phyloP scores from a whole-genome alignment of 2,329 filamentous ascomycete species.

The Xylariaceae sp. region DNA sequence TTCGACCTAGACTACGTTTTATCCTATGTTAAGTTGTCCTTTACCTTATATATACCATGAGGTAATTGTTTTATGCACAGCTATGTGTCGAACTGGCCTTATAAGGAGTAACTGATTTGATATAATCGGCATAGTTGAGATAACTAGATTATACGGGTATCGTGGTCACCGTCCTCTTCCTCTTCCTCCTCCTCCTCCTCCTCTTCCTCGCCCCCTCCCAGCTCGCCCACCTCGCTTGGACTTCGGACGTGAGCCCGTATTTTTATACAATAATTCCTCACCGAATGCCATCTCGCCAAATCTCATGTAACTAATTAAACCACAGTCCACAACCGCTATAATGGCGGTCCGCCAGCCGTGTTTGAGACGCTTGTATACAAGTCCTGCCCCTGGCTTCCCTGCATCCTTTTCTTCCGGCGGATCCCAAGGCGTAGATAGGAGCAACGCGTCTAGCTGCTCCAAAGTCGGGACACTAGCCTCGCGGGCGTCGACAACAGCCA shows the following conservation, averaged over 20 bases:
- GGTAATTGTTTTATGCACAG: too few relatives aligned
- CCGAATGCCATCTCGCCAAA: conserved; percentile 82
- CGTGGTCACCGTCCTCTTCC: conserved; percentile 23
- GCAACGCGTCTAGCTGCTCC: conserved; percentile 70
- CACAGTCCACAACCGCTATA: conserved; percentile 86
- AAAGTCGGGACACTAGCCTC: conserved; percentile 74
- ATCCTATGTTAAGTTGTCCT: too few relatives aligned
- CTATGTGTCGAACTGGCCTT: too few relatives aligned
- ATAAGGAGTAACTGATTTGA: too few relatives aligned
- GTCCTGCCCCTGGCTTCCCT: conserved; percentile 50
- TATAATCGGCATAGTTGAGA: too few relatives aligned
- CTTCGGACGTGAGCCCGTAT: conserved; percentile 49
- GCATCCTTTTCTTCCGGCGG: conserved; percentile 57
- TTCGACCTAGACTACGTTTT: too few relatives aligned
- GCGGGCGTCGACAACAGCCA: conserved; percentile 81
- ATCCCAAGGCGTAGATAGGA: conserved; percentile 75
- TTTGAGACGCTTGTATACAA: conserved; percentile 77
- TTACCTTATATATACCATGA: too few relatives aligned
- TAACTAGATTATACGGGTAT: too few relatives aligned
- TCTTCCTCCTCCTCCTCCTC: conserved; percentile 29
- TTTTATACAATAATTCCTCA: conserved; percentile 72
- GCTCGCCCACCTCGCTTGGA: conserved; percentile 33
- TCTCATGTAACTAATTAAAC: conserved; percentile 85
- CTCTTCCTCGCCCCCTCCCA: conserved; percentile 29
- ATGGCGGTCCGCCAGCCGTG: conserved; percentile 85